phyloP scores from a whole-genome alignment of 805 yeast species.

The Zygoascus bituminiphila region DNA sequence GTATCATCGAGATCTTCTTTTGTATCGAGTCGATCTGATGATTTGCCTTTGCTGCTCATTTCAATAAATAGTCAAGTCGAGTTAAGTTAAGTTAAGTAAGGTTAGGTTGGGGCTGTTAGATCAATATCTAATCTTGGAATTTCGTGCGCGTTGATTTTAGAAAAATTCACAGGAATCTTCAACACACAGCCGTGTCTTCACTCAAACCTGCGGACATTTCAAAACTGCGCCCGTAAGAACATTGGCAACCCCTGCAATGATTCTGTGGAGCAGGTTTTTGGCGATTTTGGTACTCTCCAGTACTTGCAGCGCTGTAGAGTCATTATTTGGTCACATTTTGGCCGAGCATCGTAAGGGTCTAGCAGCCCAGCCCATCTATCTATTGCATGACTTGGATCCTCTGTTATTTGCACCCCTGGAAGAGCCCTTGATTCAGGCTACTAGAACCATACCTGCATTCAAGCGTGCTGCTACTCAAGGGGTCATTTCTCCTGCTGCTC shows the following conservation, averaged over 20 bases:
- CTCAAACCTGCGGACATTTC: too few relatives aligned
- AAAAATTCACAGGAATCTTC: too few relatives aligned
- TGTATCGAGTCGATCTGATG: too few relatives aligned
- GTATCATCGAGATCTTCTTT: conserved; percentile 6
- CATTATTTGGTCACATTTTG: background rate
- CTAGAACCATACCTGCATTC: background rate
- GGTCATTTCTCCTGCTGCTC: background rate
- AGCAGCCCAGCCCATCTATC: background rate
- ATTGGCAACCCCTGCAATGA: too few relatives aligned
- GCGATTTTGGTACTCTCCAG: background rate
- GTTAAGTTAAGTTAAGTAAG: too few relatives aligned
- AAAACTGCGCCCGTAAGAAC: too few relatives aligned
- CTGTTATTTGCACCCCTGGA: background rate
- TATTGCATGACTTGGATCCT: background rate
- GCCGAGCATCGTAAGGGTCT: background rate
- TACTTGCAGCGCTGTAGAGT: background rate
- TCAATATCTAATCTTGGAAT: too few relatives aligned
- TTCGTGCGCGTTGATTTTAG: too few relatives aligned
- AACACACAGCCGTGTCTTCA: too few relatives aligned
- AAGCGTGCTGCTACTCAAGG: background rate
- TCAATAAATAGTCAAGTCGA: background rate
- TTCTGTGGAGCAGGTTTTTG: too few relatives aligned
- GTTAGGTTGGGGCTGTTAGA: too few relatives aligned
- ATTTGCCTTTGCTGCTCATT: background rate
- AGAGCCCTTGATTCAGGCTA: background rate